These are phyloP conservation scores for Falciphora oryzae DNA, from an alignment of 2,329 filamentous ascomycete species.

Conservation along the genomic window DNA sequence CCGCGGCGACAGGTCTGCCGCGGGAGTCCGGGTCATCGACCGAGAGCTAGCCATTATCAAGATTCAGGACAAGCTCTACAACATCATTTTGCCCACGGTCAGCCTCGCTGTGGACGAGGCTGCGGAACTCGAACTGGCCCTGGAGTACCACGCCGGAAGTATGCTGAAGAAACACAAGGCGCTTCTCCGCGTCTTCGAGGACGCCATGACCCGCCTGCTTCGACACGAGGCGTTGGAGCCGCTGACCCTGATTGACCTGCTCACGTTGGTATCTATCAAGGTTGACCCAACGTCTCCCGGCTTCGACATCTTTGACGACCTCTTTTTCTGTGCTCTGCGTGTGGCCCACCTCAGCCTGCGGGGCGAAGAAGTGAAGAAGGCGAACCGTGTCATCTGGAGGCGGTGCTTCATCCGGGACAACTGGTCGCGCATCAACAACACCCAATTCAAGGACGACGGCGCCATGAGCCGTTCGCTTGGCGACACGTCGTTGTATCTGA, in stretches of 20 bases:
- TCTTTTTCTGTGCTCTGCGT: slow-evolving; percentile 71
- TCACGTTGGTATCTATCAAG: slow-evolving; percentile 63
- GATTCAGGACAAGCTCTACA: slow-evolving; percentile 74
- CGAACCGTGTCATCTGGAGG: slow-evolving; percentile 71
- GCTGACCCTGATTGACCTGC: slow-evolving; percentile 61
- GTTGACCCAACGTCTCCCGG: slow-evolving; percentile 28
- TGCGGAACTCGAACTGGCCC: slow-evolving; percentile 69
- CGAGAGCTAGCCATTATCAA: slow-evolving; percentile 61
- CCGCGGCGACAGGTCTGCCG: slow-evolving; percentile 16
- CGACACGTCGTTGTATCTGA: slow-evolving; percentile 62
- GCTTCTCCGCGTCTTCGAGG: slow-evolving; percentile 65
- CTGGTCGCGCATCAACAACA: slow-evolving; percentile 76
- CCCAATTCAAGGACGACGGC: slow-evolving; percentile 64
- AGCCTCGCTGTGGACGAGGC: slow-evolving; percentile 71
- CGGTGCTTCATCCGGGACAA: slow-evolving; percentile 78
- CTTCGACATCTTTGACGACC: slow-evolving; percentile 50
- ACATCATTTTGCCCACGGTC: slow-evolving; percentile 63
- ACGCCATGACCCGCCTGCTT: slow-evolving; percentile 63
- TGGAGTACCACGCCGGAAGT: slow-evolving; percentile 58
- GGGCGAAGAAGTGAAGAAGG: slow-evolving; percentile 52
- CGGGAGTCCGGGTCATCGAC: slow-evolving; percentile 41
- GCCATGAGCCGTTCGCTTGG: slow-evolving; percentile 58
- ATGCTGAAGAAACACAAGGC: slow-evolving; percentile 56
- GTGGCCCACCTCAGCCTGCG: slow-evolving; percentile 50
- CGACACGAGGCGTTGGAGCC: slow-evolving; percentile 66